Evolutionary conservation across 148 eudicot species (phyloP), one percentile per base, ranked within the genome.

Genomic region (Cornus suecica): DNA sequence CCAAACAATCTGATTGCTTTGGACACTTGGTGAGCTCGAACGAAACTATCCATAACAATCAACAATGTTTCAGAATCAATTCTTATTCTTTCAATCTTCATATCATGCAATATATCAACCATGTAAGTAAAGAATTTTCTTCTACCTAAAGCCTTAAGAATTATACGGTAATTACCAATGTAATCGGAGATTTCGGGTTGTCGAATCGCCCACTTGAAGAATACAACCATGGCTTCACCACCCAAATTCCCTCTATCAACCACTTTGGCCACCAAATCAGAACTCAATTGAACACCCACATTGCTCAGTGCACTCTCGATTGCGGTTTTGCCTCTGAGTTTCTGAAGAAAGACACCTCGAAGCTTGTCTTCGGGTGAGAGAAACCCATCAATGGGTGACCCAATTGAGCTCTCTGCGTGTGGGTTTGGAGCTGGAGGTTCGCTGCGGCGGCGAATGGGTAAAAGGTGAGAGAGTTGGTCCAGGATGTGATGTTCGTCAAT

Each of bases 271-370:
- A 92, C 80, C 28, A 87, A 70, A 16, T 87, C 91, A 65, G 72
- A n/a, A 29, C 66, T 83, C 41, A 94, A 22, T 68, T 91, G 82
- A 5, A 71, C 76, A 34, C 77, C 84, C 58, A 80, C 80, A 56
- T 74, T 24, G 13, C 42, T 42, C 66, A 95, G 74, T 0, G 97
- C 97, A 10, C 74, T 73, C 31, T 86, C 80, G 28, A 85, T 77
- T 16, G 87, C 87, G 58, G 77, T 60, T 81, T 78, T 91, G 0
- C 99, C 90, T 9, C 75, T 77, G 9, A 92, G 77, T 67, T 92
- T 95, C 71, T 89, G 97, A n/a, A 95, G 71, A 74, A 95, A 92
- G n/a, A 90, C 82, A 9, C 99, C 99, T 65, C 94, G 80, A 51
- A 95, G 77, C 65, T 89, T 95, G 73, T 92, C 99, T 65, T 91